Evolutionary conservation across 306 rosid genomes (phyloP).

Genomic region (Fragaria nilgerrensis): DNA sequence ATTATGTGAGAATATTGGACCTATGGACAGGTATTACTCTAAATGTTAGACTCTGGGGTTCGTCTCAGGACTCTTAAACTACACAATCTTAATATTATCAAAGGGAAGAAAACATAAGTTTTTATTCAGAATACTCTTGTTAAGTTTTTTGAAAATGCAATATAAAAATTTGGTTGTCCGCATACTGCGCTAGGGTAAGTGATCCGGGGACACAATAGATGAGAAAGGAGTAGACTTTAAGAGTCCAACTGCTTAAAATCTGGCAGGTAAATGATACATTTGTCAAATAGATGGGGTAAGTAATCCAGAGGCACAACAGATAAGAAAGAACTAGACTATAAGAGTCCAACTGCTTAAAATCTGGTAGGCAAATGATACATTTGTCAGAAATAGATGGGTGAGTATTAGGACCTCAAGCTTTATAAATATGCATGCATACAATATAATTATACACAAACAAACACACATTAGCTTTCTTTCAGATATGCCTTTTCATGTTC

Average conservation of each 20-base stretch:
- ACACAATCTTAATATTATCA: not conserved
- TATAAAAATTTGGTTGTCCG: not conserved
- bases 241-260: not conserved
- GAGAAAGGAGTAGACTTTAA: not conserved
- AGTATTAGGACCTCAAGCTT: not conserved
- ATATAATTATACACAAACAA: not conserved
- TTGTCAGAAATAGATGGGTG: too few species aligned
- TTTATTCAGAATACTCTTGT: not conserved
- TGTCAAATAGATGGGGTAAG: not conserved
- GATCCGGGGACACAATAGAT: not conserved
- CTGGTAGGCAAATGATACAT: too few species aligned
- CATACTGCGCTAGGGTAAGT: not conserved
- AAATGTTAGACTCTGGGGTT: constrained; percentile 10
- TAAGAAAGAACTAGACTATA: too few species aligned
- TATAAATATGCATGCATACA: not conserved
- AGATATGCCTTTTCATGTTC: not conserved
- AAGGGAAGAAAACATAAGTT: not conserved
- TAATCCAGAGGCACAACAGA: too few species aligned
- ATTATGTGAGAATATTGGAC: constrained; percentile 47
- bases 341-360: too few species aligned
- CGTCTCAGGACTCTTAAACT: not conserved
- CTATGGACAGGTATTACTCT: constrained; percentile 66
- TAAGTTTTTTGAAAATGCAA: not conserved
- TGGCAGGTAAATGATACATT: not conserved
- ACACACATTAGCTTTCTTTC: not conserved